A percentile compares a stretch with the other conserved stretches of the same genome.
phyloP scores from a whole-genome alignment of 2,329 filamentous ascomycete species.

The Xylaria sp. region DNA sequence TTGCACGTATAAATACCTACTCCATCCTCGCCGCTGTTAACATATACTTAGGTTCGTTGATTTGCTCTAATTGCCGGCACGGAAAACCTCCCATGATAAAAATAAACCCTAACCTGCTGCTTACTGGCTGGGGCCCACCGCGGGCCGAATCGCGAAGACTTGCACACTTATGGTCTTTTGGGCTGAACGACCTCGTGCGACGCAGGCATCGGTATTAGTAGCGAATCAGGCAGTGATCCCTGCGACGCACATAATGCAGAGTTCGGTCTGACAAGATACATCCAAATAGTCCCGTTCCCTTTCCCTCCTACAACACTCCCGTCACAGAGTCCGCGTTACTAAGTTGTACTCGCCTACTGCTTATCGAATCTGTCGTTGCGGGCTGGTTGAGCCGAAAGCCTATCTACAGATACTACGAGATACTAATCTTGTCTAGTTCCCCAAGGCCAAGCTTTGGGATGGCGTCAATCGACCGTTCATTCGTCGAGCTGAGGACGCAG shows the following conservation, averaged over 20 bases:
- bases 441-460: not conserved
- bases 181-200: not conserved
- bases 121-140: constrained; percentile 9
- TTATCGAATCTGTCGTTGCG: no score
- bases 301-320: not conserved
- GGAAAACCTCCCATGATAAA: not conserved
- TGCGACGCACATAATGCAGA: not conserved
- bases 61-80: no score
- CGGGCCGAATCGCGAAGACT: constrained; percentile 10
- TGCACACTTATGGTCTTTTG: not conserved
- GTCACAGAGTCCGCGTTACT: no score
- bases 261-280: not conserved
- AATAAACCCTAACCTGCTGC: not conserved
- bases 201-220: constrained; percentile 9
- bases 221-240: not conserved
- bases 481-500: constrained; percentile 3
- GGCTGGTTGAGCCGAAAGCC: no score
- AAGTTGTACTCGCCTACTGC: no score
- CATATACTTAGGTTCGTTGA: no score
- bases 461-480: not conserved
- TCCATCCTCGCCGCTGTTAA: no score
- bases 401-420: no score
- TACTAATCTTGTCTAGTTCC: not conserved
- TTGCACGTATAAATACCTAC: no score
- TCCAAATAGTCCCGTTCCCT: not conserved